Conservation (phyloP, 108 stramenopile species). For the Skeletonema potamos region DNA sequence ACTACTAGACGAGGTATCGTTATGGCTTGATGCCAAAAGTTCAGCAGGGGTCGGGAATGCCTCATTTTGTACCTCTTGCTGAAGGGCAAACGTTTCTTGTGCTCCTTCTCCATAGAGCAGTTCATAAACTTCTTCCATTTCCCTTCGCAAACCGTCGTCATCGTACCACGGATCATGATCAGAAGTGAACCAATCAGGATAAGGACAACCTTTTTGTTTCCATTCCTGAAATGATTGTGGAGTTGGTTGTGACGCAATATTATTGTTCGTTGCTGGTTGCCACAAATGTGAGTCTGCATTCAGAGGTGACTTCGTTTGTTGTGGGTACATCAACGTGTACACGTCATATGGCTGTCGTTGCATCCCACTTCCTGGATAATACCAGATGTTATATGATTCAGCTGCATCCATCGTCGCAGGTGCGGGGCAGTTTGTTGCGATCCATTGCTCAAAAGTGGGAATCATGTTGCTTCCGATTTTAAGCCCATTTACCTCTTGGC, state of each 20-base stretch:
- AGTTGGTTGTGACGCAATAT: slow-evolving; percentile 2
- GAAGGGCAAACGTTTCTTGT: slow-evolving; percentile 11
- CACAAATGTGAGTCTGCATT: slow-evolving; percentile 20
- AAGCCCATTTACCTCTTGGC: background rate
- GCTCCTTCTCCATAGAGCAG: slow-evolving; percentile 48
- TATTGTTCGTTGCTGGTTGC: slow-evolving; percentile 20
- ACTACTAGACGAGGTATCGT: background rate
- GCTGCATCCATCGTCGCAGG: slow-evolving; percentile 37
- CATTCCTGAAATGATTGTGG: slow-evolving; percentile 50
- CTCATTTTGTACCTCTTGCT: slow-evolving; percentile 25
- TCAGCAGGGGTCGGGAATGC: slow-evolving; percentile 47
- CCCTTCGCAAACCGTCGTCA: slow-evolving; percentile 41
- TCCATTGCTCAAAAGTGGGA: slow-evolving; percentile 44
- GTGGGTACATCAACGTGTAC: slow-evolving; percentile 43
- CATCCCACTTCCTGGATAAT: slow-evolving; percentile 48
- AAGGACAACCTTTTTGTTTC: slow-evolving; percentile 40
- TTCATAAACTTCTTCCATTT: slow-evolving; percentile 50
- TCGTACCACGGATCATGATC: slow-evolving; percentile 51
- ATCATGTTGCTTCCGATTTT: background rate
- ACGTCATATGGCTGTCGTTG: slow-evolving; percentile 48
- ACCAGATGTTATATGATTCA: slow-evolving; percentile 36
- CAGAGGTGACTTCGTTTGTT: slow-evolving; percentile 8
- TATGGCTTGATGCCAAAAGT: slow-evolving; percentile 13
- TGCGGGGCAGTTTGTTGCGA: slow-evolving; percentile 38
- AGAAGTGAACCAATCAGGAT: slow-evolving; percentile 42